A percentile compares a stretch with the other conserved stretches of the same genome.
These are phyloP conservation scores for Spathaspora boniae DNA, from an alignment of 805 yeast genomes.

Conservation along the genomic window DNA sequence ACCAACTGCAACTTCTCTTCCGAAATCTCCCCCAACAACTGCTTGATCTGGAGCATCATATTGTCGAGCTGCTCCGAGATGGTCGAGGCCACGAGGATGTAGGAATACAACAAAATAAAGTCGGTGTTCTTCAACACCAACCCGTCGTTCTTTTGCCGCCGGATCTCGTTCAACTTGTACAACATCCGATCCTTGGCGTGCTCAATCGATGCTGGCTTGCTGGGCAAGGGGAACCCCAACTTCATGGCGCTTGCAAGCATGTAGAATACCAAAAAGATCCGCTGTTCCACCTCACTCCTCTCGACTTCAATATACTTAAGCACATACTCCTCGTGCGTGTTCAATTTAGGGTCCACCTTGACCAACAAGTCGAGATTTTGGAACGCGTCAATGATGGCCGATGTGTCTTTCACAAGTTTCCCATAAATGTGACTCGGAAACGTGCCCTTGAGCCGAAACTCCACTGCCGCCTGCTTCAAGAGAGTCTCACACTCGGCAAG, in stretches of 20 bases:
- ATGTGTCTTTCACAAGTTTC: slow-evolving; percentile 51
- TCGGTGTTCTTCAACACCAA: slow-evolving; percentile 57
- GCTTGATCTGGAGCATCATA: slow-evolving; percentile 52
- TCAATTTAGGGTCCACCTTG: slow-evolving; percentile 54
- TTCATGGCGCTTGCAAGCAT: slow-evolving; percentile 74
- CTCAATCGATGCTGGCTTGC: slow-evolving; percentile 71
- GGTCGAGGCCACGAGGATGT: slow-evolving; percentile 66
- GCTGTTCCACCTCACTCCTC: slow-evolving; percentile 64
- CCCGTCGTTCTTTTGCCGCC: slow-evolving; percentile 29
- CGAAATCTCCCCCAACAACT: slow-evolving; percentile 62
- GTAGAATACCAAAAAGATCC: slow-evolving; percentile 73
- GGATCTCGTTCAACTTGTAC: slow-evolving; percentile 57
- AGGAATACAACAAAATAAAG: slow-evolving; percentile 72
- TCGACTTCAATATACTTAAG: slow-evolving; percentile 53
- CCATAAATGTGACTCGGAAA: slow-evolving; percentile 57
- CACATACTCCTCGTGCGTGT: slow-evolving; percentile 52
- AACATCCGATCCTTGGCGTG: slow-evolving; percentile 70
- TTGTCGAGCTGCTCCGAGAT: slow-evolving; percentile 62
- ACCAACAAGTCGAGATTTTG: slow-evolving; percentile 72
- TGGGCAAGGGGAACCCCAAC: slow-evolving; percentile 74
- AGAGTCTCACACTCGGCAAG: slow-evolving; percentile 59
- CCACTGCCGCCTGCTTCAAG: slow-evolving; percentile 70
- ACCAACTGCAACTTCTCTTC: slow-evolving; percentile 57
- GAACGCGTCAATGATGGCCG: slow-evolving; percentile 66
- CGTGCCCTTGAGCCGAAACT: slow-evolving; percentile 68